Conservation (phyloP, 257 asterid species). For the Nicotiana undulata region DNA sequence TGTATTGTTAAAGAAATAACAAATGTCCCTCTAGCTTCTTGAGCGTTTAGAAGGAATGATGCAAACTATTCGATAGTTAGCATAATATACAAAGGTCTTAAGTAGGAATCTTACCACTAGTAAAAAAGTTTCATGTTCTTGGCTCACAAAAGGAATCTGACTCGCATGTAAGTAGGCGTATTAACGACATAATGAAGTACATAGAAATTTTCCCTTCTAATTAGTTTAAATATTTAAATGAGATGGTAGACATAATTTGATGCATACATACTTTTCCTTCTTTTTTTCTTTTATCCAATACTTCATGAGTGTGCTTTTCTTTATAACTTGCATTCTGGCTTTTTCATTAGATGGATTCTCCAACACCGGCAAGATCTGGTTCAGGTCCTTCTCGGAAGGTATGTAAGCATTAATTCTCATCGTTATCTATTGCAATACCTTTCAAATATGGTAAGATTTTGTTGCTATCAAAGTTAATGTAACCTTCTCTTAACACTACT, state of each 20-base stretch:
- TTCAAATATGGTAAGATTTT: background rate
- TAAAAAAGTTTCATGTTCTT: background rate
- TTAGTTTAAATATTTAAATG: background rate
- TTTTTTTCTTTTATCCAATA: background rate
- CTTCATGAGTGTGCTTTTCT: background rate
- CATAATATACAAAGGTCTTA: background rate
- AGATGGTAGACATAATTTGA: background rate
- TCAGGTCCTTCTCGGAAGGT: slow-evolving; percentile 90
- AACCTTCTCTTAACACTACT: background rate
- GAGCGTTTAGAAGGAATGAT: background rate
- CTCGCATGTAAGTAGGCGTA: background rate
- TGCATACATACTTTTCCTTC: background rate
- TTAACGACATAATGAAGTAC: background rate
- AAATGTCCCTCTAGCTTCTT: background rate
- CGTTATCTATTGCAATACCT: background rate
- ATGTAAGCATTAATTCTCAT: slow-evolving; percentile 5
- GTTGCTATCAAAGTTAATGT: background rate
- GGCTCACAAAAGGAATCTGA: background rate
- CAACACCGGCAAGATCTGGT: slow-evolving; percentile 61
- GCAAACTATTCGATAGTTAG: background rate
- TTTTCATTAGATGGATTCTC: slow-evolving; percentile 51
- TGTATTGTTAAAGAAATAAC: background rate
- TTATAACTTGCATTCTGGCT: slow-evolving; percentile 13
- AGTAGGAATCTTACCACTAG: background rate
- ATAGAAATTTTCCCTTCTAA: background rate